phyloP scores from a whole-genome alignment of 225 moss, liverwort and hornwort species.

The Antitrichia curtipendula region DNA sequence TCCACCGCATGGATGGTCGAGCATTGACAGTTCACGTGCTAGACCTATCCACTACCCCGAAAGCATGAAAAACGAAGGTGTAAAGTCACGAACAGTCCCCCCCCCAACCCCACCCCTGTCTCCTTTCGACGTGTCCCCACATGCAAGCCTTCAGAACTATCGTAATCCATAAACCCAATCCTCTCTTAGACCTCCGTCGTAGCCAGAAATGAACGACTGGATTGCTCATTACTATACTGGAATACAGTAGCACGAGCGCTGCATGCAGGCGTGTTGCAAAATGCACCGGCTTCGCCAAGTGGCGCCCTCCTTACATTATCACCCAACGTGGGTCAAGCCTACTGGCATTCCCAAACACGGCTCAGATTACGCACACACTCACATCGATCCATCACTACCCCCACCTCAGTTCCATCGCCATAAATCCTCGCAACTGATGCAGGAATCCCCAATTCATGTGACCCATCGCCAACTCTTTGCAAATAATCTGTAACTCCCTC shows the following conservation, averaged over 20 bases:
- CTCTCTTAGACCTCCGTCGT: neutral
- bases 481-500: neutral
- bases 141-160: neutral
- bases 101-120: neutral
- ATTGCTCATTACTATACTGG: neutral
- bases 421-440: neutral
- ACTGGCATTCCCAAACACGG: constrained; percentile 8
- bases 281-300: neutral
- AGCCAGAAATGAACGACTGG: neutral
- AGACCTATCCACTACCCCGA: neutral
- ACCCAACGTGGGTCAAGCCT: neutral
- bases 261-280: neutral
- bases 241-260: neutral
- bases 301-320: neutral
- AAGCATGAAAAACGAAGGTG: neutral
- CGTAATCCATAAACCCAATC: neutral
- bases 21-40: too few species aligned
- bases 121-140: neutral
- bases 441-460: accelerated
- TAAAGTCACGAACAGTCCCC: neutral
- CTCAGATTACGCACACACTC: neutral
- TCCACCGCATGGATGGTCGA: neutral
- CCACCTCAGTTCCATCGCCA: neutral
- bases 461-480: too few species aligned
- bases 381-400: neutral